A percentile compares a stretch with the other conserved stretches of the same genome.
These are phyloP conservation scores for Didymellaceae sp. DNA, from an alignment of 2,329 filamentous ascomycete genomes.

Conservation along the genomic window DNA sequence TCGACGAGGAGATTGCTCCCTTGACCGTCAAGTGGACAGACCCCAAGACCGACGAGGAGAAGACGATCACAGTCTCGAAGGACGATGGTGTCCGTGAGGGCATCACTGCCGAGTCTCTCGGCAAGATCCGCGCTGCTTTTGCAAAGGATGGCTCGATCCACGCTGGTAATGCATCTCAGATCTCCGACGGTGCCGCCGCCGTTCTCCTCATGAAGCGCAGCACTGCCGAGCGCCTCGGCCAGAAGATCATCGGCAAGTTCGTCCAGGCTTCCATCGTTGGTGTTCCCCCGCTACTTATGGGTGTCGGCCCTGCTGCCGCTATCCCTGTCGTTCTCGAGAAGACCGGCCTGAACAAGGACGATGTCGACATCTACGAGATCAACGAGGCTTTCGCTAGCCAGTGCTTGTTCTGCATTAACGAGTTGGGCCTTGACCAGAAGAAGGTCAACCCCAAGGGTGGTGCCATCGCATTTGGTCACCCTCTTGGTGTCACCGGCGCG, in stretches of 20 bases:
- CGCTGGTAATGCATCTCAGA: slow-evolving; percentile 93
- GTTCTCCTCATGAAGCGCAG: slow-evolving; percentile 95
- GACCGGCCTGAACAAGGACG: slow-evolving; percentile 79
- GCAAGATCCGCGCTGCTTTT: slow-evolving; percentile 90
- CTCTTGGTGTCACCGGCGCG: slow-evolving; percentile 90
- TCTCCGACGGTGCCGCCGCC: slow-evolving; percentile 91
- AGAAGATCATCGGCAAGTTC: slow-evolving; percentile 91
- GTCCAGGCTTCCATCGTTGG: slow-evolving; percentile 85
- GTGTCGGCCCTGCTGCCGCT: slow-evolving; percentile 91
- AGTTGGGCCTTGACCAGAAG: slow-evolving; percentile 79
- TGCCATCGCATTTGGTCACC: slow-evolving; percentile 94
- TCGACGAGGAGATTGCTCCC: slow-evolving; percentile 88
- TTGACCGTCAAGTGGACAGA: slow-evolving; percentile 87
- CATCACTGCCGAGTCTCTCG: slow-evolving; percentile 86
- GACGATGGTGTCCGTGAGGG: slow-evolving; percentile 88
- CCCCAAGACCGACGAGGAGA: slow-evolving; percentile 86
- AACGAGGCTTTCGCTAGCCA: slow-evolving; percentile 98
- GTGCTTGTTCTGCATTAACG: slow-evolving; percentile 90
- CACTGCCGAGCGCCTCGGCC: slow-evolving; percentile 85
- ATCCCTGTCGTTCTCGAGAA: slow-evolving; percentile 91
- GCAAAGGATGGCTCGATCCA: slow-evolving; percentile 92
- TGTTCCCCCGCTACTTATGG: slow-evolving; percentile 93
- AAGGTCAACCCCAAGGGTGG: slow-evolving; percentile 99
- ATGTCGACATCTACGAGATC: slow-evolving; percentile 98
- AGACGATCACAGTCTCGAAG: slow-evolving; percentile 79